Conservation (phyloP, 2,329 filamentous ascomycete genomes). For the Sarocladium strictum region DNA sequence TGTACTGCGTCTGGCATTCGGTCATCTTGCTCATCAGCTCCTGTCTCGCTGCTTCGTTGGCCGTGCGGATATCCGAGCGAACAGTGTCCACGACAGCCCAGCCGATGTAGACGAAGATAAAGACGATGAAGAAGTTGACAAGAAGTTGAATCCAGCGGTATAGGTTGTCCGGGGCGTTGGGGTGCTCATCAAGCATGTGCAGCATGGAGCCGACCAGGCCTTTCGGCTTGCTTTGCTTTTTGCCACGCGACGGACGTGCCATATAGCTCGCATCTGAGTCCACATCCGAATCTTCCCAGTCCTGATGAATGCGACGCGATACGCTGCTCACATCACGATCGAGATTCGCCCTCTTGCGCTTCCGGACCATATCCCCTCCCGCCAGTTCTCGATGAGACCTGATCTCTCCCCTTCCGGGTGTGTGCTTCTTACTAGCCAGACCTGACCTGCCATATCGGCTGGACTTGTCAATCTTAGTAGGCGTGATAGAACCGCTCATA, state of each 20-base stretch:
- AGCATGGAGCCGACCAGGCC: conserved; percentile 39
- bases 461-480: conserved; percentile 39
- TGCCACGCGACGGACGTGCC: conserved; percentile 18
- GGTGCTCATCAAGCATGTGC: conserved; percentile 48
- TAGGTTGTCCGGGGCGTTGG: conserved; percentile 52
- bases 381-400: conserved; percentile 36
- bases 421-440: conserved; percentile 28
- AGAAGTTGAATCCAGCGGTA: conserved; percentile 53
- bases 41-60: conserved; percentile 61
- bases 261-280: conserved; percentile 31
- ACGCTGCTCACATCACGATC: conserved; percentile 49
- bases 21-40: conserved; percentile 68
- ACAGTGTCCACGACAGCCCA: conserved; percentile 66
- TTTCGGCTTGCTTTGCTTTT: conserved; percentile 17
- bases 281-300: conserved; percentile 39
- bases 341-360: conserved; percentile 45
- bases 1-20: conserved; percentile 66
- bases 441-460: conserved; percentile 34
- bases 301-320: conserved; percentile 34
- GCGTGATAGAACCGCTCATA: conserved; percentile 39
- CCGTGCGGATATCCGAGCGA: conserved; percentile 67
- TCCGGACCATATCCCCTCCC: conserved; percentile 42
- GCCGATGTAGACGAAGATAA: conserved; percentile 55
- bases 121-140: conserved; percentile 59
- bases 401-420: conserved; percentile 61